Evolutionary conservation across 768 basidiomycete species (phyloP).

Genomic region (Rhizopogon salebrosus): DNA sequence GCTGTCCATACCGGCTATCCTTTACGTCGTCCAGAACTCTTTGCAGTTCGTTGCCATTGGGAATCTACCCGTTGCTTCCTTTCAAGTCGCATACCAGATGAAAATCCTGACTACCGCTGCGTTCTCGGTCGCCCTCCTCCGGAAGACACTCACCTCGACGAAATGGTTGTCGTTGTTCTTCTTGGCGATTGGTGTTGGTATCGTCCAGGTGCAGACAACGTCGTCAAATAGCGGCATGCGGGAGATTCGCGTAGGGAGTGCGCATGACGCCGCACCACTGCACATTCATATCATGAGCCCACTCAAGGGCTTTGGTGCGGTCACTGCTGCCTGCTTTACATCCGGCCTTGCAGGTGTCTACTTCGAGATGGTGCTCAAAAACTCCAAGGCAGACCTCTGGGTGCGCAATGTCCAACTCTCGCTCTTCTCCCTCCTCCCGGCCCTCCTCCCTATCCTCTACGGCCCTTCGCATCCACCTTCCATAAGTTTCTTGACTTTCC

Average conservation of each 20-base stretch:
- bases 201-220: slow-evolving; percentile 87
- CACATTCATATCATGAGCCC: slow-evolving; percentile 77
- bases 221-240: slow-evolving; percentile 24
- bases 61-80: slow-evolving; percentile 94
- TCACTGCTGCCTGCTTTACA: slow-evolving; percentile 81
- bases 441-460: slow-evolving; percentile 75
- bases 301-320: slow-evolving; percentile 77
- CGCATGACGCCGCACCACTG: slow-evolving; percentile 54
- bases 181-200: slow-evolving; percentile 87
- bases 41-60: slow-evolving; percentile 95
- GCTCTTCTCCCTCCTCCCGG: slow-evolving; percentile 86
- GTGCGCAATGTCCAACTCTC: slow-evolving; percentile 87
- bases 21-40: slow-evolving; percentile 95
- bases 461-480: slow-evolving; percentile 35
- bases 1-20: slow-evolving; percentile 90
- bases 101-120: slow-evolving; percentile 96
- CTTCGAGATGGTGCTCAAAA: slow-evolving; percentile 91
- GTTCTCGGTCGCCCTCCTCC: slow-evolving; percentile 81
- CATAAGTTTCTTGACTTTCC: slow-evolving; percentile 45
- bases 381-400: slow-evolving; percentile 81
- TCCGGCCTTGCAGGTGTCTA: slow-evolving; percentile 90
- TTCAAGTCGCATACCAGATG: slow-evolving; percentile 98
- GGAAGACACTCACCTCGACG: slow-evolving; percentile 59
- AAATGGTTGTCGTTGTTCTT: slow-evolving; percentile 90
- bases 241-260: slow-evolving; percentile 54